Conservation (phyloP, 495 filamentous ascomycete species). For the Aspergillus haitiensis region DNA sequence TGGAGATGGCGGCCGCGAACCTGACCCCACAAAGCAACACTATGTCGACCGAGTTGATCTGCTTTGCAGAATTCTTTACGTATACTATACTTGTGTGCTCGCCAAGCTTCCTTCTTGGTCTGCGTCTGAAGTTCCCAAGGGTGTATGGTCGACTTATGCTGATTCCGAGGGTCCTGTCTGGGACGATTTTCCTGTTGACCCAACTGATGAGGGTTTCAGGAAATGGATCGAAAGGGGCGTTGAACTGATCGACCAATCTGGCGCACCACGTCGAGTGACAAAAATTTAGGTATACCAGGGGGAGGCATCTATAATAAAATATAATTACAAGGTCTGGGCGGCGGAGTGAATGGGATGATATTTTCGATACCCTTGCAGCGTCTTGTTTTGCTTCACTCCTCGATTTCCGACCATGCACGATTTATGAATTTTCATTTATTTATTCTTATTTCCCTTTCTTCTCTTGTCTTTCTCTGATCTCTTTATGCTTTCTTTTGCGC, state of each 20-base stretch:
- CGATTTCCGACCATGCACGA: slow-evolving; percentile 9
- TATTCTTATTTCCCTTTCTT: slow-evolving; percentile 17
- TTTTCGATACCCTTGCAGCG: slow-evolving; percentile 42
- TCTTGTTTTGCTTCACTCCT: slow-evolving; percentile 16
- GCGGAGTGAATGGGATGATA: slow-evolving; percentile 30
- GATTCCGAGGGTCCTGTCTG: slow-evolving; percentile 46
- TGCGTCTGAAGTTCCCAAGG: slow-evolving; percentile 41
- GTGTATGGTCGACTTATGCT: slow-evolving; percentile 47
- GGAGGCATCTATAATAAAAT: background rate
- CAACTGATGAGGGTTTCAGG: slow-evolving; percentile 45
- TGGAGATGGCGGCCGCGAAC: slow-evolving; percentile 45
- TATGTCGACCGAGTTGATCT: slow-evolving; percentile 49
- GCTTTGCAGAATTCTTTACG: slow-evolving; percentile 52
- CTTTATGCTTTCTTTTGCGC: slow-evolving; percentile 14
- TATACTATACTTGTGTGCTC: slow-evolving; percentile 51
- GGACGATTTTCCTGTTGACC: slow-evolving; percentile 48
- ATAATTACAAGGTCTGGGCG: slow-evolving; percentile 11
- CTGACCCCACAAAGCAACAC: slow-evolving; percentile 45
- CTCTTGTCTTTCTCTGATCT: slow-evolving; percentile 11
- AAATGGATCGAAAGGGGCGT: slow-evolving; percentile 43
- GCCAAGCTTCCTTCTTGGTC: slow-evolving; percentile 51
- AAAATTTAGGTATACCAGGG: slow-evolving; percentile 24
- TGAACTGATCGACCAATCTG: slow-evolving; percentile 48
- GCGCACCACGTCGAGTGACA: slow-evolving; percentile 38
- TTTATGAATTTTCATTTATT: slow-evolving; percentile 24